Percentiles rank a stretch among this genome's conserved stretches.
Evolutionary conservation across 73 alveolate genomes (phyloP).

Genomic region (Loxodes magnus): DNA sequence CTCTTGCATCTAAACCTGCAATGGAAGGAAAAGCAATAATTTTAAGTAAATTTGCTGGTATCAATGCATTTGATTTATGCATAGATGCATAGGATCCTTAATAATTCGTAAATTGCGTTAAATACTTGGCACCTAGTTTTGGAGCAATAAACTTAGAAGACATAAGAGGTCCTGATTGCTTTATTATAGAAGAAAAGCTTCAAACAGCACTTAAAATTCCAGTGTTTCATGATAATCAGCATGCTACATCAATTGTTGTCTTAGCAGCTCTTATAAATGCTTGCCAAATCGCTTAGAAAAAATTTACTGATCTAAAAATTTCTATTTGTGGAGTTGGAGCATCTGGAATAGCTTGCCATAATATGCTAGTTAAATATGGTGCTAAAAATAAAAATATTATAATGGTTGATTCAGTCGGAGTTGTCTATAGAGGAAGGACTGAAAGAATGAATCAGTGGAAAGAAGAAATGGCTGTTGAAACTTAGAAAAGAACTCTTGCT

Average conservation of each 20-base stretch:
- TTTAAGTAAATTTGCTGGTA: conserved; percentile 45
- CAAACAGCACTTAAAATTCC: conserved; percentile 30
- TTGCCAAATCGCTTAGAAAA: conserved; percentile 13
- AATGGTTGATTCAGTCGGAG: conserved; percentile 48
- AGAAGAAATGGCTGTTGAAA: conserved; percentile 40
- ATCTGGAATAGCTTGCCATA: conserved; percentile 54
- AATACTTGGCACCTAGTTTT: conserved; percentile 33
- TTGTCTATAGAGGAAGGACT: conserved; percentile 47
- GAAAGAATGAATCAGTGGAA: conserved; percentile 55
- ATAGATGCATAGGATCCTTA: too few species aligned
- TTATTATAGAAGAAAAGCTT: conserved; percentile 27
- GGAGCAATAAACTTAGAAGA: conserved; percentile 51
- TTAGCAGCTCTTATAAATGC: too few species aligned
- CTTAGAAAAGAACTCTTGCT: conserved; percentile 22
- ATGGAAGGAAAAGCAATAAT: too few species aligned
- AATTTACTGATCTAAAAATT: conserved; percentile 27
- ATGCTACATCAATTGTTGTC: conserved; percentile 53
- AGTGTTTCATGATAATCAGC: conserved; percentile 54
- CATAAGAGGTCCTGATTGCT: conserved; percentile 57
- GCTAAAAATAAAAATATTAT: conserved; percentile 20
- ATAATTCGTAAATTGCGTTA: conserved; percentile 29
- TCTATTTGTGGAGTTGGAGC: conserved; percentile 66
- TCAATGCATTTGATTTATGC: conserved; percentile 23
- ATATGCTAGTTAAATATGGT: conserved; percentile 33
- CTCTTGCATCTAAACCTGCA: conserved; percentile 30